Base-by-base conservation (phyloP, 1,139 yeast species). In the Suhomyces terraborum region DNA sequence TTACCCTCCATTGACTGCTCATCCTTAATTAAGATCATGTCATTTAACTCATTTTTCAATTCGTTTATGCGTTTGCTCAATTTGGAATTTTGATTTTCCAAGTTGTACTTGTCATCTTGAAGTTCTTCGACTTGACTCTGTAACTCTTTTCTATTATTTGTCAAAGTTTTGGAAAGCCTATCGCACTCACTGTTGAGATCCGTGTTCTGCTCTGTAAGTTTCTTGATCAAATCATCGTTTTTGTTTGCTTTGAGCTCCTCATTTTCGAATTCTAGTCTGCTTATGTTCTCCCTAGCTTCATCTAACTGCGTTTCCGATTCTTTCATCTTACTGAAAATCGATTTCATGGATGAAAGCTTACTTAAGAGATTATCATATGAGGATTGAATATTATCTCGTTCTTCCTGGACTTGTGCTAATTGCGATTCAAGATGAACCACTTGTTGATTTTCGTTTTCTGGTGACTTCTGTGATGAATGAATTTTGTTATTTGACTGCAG, bases 341-440 rank as follows among this genome's bases (percentile, higher is more conserved):
- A 67, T 55, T 87, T 88, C 87, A 93, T 88, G 2, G 87, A 80
- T 1, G 95, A 79, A 23, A 93, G 69, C 57, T 87, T 79, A 48
- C 82, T 84, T 44, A 89, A 66, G 16, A 93, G 67, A n/a, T 76
- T 73, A 50, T 88, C 88, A 58, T 91, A 88, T 46, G 85, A 86
- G 8, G 77, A 73, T 51, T 86, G 85, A 21, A 80, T 74, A 26
- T 80, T 79, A 45, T 82, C 88, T 38, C 88, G 74, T 50, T 88
- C 94, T 19, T 50, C 38, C 39, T 59, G 61, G 3, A 58, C 54
- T 20, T 20, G 13, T 13, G 38, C 29, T 8, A 41, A 36, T 13
- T 41, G 29, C 3, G 14, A 5, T 10, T 24, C 36, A 18, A 41
- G 28, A 8, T 19, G 6, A 5, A 26, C 21, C 26, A 24, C 8